phyloP scores from a whole-genome alignment of 371 early-diverging fungal species.

The Chytridium lagenaria region DNA sequence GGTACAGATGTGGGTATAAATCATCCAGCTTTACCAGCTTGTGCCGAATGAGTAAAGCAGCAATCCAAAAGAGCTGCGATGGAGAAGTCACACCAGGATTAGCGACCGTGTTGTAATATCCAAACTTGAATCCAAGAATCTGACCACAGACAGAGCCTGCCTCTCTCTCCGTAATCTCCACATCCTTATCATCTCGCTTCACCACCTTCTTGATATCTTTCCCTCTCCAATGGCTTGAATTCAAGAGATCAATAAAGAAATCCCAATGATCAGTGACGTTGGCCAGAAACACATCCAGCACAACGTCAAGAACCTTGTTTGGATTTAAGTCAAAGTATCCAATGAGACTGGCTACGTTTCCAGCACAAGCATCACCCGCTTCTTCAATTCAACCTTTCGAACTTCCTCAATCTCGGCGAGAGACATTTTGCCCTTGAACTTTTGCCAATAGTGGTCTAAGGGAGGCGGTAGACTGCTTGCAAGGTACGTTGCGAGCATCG shows the following conservation, averaged over 20 bases:
- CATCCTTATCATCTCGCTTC: constrained; percentile 10
- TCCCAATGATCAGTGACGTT: constrained; percentile 74
- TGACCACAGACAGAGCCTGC: constrained; percentile 59
- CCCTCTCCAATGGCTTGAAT: constrained; percentile 71
- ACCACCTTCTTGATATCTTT: constrained; percentile 7
- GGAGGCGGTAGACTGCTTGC: constrained; percentile 44
- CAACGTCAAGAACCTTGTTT: constrained; percentile 83
- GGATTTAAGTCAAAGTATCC: constrained; percentile 89
- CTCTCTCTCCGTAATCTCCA: constrained; percentile 3
- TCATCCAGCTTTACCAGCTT: constrained; percentile 72
- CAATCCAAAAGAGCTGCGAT: constrained; percentile 50
- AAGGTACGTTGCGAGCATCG: constrained; percentile 77
- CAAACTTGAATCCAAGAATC: constrained; percentile 86
- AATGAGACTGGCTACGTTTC: constrained; percentile 61
- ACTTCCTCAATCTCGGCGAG: constrained; percentile 8
- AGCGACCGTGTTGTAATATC: constrained; percentile 62
- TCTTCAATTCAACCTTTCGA: constrained; percentile 29
- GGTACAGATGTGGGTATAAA: constrained; percentile 74
- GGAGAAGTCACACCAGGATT: constrained; percentile 34
- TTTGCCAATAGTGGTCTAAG: constrained; percentile 36
- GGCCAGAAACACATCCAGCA: constrained; percentile 78
- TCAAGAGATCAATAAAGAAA: constrained; percentile 80
- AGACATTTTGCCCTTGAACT: constrained; percentile 13
- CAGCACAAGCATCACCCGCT: constrained; percentile 51
- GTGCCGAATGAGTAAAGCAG: constrained; percentile 74